A percentile compares a stretch with the other conserved stretches of the same genome.
These are phyloP conservation scores for Acidomyces sp. DNA, from an alignment of 495 filamentous ascomycete species.

Conservation along the genomic window DNA sequence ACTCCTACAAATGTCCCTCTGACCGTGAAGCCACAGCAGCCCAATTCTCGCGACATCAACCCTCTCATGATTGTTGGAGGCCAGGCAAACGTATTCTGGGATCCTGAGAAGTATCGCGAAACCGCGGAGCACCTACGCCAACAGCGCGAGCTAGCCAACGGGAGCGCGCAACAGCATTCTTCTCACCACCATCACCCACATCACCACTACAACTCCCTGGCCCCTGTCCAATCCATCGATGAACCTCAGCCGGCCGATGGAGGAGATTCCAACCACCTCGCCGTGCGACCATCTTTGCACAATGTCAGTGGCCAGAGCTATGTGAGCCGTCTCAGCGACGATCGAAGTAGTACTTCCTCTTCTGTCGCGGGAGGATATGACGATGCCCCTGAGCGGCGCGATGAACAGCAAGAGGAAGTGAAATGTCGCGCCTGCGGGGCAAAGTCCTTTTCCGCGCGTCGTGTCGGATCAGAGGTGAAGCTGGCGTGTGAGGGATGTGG, in stretches of 20 bases:
- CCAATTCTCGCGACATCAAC: conserved; percentile 3
- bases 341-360: conserved; percentile 6
- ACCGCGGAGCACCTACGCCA: conserved; percentile 2
- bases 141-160: neutral
- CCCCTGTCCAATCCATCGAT: neutral
- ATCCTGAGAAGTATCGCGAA: conserved; percentile 5
- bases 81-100: conserved; percentile 14
- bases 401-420: no score
- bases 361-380: no score
- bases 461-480: no score
- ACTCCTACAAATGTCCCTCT: neutral
- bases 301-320: neutral
- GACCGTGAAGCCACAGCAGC: neutral
- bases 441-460: no score
- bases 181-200: neutral
- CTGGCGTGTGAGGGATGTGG: no score
- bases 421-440: no score
- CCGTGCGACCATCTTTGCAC: neutral
- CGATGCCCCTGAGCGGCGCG: no score
- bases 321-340: conserved; percentile 12
- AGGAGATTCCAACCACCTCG: neutral
- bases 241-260: neutral
- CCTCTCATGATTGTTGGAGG: conserved; percentile 12
- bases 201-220: neutral
- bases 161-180: neutral